Percentiles rank a stretch among this genome's conserved stretches.
phyloP scores from a whole-genome alignment of 768 basidiomycete genomes.

The Xerocomus spinulosus region DNA sequence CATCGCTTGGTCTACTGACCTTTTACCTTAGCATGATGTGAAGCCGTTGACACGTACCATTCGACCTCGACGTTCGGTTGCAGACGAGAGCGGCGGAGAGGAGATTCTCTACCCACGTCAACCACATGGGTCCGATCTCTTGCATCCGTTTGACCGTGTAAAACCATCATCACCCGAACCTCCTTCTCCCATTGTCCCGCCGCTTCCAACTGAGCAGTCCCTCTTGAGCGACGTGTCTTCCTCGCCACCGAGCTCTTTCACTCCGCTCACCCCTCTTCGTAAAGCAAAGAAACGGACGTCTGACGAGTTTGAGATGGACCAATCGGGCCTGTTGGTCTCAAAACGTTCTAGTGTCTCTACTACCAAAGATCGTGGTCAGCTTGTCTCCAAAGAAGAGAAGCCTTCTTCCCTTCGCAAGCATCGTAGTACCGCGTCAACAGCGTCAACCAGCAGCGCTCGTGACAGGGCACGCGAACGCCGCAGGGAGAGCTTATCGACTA shows the following conservation, averaged over 20 bases:
- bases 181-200: slow-evolving; percentile 27
- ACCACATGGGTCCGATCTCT: slow-evolving; percentile 28
- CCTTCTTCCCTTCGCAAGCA: slow-evolving; percentile 53
- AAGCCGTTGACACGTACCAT: slow-evolving; percentile 46
- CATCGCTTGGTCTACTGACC: neutral
- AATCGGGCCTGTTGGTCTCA: slow-evolving; percentile 54
- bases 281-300: slow-evolving; percentile 73
- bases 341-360: slow-evolving; percentile 40
- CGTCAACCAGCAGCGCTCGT: slow-evolving; percentile 35
- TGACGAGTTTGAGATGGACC: slow-evolving; percentile 79
- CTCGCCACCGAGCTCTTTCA: slow-evolving; percentile 66
- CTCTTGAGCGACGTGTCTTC: slow-evolving; percentile 27
- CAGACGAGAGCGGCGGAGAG: slow-evolving; percentile 85
- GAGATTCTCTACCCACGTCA: slow-evolving; percentile 86
- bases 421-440: slow-evolving; percentile 61
- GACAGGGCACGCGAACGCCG: slow-evolving; percentile 50
- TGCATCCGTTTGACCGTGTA: slow-evolving; percentile 31
- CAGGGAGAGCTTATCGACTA: slow-evolving; percentile 44
- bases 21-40: slow-evolving; percentile 38
- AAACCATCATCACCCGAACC: slow-evolving; percentile 28
- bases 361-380: slow-evolving; percentile 24
- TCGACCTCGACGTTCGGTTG: slow-evolving; percentile 58
- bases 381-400: slow-evolving; percentile 46
- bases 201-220: slow-evolving; percentile 30
- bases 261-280: slow-evolving; percentile 37